Base-by-base conservation (phyloP, 495 filamentous ascomycete species). In the Apiosordaria backusii region DNA sequence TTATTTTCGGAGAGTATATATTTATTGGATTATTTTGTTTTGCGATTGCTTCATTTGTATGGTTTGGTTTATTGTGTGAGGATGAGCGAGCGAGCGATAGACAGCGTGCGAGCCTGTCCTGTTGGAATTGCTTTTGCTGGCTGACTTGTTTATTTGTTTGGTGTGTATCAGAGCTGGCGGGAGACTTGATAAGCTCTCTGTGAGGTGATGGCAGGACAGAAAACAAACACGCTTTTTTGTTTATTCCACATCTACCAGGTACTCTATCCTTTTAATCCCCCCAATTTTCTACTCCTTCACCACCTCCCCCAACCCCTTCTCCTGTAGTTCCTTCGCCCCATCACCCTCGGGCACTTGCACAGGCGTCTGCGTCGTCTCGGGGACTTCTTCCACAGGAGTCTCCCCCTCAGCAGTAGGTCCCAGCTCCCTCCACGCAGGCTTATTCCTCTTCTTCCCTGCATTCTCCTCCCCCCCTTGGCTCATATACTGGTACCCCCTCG, bases 401-500 rank as follows among this genome's bases (percentile, higher is more conserved):
- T 73, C 72, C 61, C 70, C 69, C 9, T 63, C 67, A 13, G 57
- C 74, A 4, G 71, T 71, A 9, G 57, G 57, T 5, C 57, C 59
- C 50, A 77, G 70, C 57, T 78, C 77, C 65, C 72, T 84, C 78
- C 88, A 97, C 0, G 86, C 84, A 5, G 85, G 81, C 9, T 84
- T 81, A 71, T 94, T 93, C 70, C 87, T 89, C 76, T 84, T 89
- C 23, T 79, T 75, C 3, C 35, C 35, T 2, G 35, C 35, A 13
- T 45, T 45, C 65, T 89, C 86, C 13, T 83, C 81, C n/a, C n/a
- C 87, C 81, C 22, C 87, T 81, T 87, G 84, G 60, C 87, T 83
- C 72, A 90, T 90, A 66, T 88, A 89, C 70, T 96, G 90, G 68
- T 98, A 96, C 23, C 94, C 94, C 69, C 94, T 85, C 52, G 93